Conservation (phyloP, 768 basidiomycete genomes). For the Crepidotus variabilis region DNA sequence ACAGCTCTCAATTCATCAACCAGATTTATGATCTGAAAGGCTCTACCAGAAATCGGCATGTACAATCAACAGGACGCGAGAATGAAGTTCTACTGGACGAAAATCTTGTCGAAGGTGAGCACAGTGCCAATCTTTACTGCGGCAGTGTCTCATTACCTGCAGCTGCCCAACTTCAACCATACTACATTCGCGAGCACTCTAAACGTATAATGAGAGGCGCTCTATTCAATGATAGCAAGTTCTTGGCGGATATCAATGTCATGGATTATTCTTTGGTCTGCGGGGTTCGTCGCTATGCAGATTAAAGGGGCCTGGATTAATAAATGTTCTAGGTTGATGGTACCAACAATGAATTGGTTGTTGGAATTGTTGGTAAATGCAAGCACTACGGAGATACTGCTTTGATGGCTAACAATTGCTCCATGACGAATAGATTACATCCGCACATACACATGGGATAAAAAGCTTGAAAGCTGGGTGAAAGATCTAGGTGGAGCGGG, state of each 20-base stretch:
- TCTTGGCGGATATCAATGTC: slow-evolving; percentile 89
- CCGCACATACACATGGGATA: slow-evolving; percentile 97
- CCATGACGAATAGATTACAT: slow-evolving; percentile 69
- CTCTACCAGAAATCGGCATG: slow-evolving; percentile 90
- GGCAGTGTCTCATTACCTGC: background rate
- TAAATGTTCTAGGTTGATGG: slow-evolving; percentile 64
- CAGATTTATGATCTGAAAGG: slow-evolving; percentile 98
- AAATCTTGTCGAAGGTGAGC: slow-evolving; percentile 86
- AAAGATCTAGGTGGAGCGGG: slow-evolving; percentile 87
- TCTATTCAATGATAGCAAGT: slow-evolving; percentile 92
- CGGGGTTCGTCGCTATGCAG: slow-evolving; percentile 40
- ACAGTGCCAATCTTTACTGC: background rate
- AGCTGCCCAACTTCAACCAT: slow-evolving; percentile 85
- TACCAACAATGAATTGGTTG: slow-evolving; percentile 82
- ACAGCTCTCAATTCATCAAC: slow-evolving; percentile 21
- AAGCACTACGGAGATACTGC: background rate
- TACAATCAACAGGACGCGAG: slow-evolving; percentile 82
- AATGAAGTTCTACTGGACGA: slow-evolving; percentile 96
- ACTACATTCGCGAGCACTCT: slow-evolving; percentile 95
- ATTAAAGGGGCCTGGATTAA: background rate
- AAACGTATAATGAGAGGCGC: slow-evolving; percentile 90
- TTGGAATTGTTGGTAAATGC: slow-evolving; percentile 93
- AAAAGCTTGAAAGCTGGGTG: slow-evolving; percentile 97
- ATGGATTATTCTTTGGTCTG: slow-evolving; percentile 98
- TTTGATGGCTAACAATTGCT: background rate